phyloP scores from a whole-genome alignment of 2,329 filamentous ascomycete genomes.

The Apiospora arundinis region DNA sequence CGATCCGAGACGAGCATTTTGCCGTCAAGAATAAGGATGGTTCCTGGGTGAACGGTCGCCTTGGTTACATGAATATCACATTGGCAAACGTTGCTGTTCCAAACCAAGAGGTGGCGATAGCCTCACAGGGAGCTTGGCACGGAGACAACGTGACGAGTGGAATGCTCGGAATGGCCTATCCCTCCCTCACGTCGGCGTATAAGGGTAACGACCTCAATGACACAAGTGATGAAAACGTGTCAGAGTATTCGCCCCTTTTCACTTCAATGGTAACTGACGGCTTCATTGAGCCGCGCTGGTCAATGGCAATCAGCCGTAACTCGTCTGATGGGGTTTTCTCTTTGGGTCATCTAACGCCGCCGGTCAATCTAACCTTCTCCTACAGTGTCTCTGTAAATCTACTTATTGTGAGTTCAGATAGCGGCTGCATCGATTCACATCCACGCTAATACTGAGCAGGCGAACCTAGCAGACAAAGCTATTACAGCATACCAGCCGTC shows the following conservation, averaged over 20 bases:
- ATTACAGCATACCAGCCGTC: conserved; percentile 52
- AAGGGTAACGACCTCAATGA: conserved; percentile 44
- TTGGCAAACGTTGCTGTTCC: conserved; percentile 52
- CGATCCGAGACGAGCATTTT: conserved; percentile 52
- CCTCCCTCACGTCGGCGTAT: conserved; percentile 56
- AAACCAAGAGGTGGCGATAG: conserved; percentile 55
- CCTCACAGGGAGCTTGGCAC: conserved; percentile 56
- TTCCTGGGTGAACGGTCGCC: conserved; percentile 53
- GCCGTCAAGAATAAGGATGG: conserved; percentile 55
- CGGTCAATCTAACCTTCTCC: conserved; percentile 40
- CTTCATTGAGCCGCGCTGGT: conserved; percentile 52
- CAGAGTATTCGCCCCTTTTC: conserved; percentile 56
- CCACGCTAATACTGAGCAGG: conserved; percentile 40
- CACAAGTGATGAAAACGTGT: conserved; percentile 46
- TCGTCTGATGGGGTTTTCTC: conserved; percentile 52
- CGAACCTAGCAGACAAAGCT: conserved; percentile 46
- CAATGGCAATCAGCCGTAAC: conserved; percentile 55
- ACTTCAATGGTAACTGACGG: conserved; percentile 55
- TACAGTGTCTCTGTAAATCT: conserved; percentile 45
- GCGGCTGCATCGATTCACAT: neutral
- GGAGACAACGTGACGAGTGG: conserved; percentile 60
- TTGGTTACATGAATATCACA: conserved; percentile 53
- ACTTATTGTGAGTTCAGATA: conserved; percentile 48
- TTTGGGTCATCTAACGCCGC: conserved; percentile 53
- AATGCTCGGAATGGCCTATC: conserved; percentile 58